Evolutionary conservation across 805 yeast species (phyloP).

Genomic region (Teunomyces funiuensis): DNA sequence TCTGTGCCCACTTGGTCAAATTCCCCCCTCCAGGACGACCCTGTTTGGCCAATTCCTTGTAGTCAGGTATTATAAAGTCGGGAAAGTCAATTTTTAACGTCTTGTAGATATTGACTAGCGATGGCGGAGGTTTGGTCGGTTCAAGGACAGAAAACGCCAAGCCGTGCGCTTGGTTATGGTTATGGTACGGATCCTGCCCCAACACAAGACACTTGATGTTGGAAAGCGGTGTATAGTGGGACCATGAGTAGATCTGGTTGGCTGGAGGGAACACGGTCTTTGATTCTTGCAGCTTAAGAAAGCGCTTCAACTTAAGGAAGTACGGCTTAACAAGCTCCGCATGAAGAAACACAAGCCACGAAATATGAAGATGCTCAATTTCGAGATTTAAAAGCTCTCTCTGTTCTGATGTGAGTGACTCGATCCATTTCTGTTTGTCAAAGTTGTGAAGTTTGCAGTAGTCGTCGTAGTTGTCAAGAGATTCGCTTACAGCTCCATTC

Average conservation of each 20-base stretch:
- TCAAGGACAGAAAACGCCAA: slow-evolving; percentile 88
- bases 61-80: slow-evolving; percentile 59
- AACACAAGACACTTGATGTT: slow-evolving; percentile 74
- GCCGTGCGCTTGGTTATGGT: slow-evolving; percentile 92
- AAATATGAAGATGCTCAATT: slow-evolving; percentile 62
- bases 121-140: slow-evolving; percentile 80
- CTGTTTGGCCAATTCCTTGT: slow-evolving; percentile 16
- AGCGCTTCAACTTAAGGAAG: slow-evolving; percentile 69
- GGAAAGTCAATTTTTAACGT: slow-evolving; percentile 66
- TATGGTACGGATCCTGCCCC: slow-evolving; percentile 98
- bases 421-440: slow-evolving; percentile 53
- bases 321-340: slow-evolving; percentile 81
- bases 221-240: slow-evolving; percentile 75
- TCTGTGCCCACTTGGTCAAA: slow-evolving; percentile 78
- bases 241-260: slow-evolving; percentile 85
- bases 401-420: slow-evolving; percentile 47
- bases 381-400: slow-evolving; percentile 60
- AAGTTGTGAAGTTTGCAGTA: slow-evolving; percentile 29
- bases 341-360: slow-evolving; percentile 75
- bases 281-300: slow-evolving; percentile 50
- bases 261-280: slow-evolving; percentile 75
- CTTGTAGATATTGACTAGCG: slow-evolving; percentile 83
- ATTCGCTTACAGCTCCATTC: not conserved
- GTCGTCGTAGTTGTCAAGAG: not conserved
- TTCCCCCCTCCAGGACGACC: slow-evolving; percentile 56